These are phyloP conservation scores for Umbelopsis ramanniana DNA, from an alignment of 192 early-diverging fungal genomes.

Conservation along the genomic window DNA sequence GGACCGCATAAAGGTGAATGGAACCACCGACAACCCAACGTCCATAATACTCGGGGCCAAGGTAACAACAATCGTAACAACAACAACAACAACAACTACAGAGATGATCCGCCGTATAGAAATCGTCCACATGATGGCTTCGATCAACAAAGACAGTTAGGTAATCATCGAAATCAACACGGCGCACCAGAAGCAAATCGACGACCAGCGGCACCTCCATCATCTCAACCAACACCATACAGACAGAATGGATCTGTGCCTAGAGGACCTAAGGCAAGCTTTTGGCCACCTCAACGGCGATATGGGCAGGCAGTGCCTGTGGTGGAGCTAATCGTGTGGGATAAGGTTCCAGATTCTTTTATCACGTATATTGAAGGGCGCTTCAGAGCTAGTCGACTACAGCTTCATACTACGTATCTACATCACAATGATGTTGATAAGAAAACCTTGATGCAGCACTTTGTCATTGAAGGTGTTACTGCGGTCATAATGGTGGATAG, in stretches of 20 bases:
- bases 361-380: constrained; percentile 8
- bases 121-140: neutral
- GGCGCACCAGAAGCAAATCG: neutral
- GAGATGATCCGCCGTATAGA: neutral
- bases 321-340: constrained; percentile 10
- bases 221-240: neutral
- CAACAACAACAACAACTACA: neutral
- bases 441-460: constrained; percentile 20
- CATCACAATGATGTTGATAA: constrained; percentile 18
- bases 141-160: constrained; percentile 1
- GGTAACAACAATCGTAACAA: neutral
- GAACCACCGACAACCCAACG: neutral
- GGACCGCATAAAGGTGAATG: neutral
- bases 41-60: neutral
- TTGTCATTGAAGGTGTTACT: constrained; percentile 14
- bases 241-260: neutral
- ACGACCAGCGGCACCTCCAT: neutral
- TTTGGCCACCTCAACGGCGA: constrained; percentile 1
- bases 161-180: neutral
- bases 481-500: constrained; percentile 13
- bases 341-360: neutral
- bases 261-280: neutral
- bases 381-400: neutral
- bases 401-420: neutral
- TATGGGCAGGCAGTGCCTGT: constrained; percentile 17